Percentiles rank a stretch among this genome's conserved stretches.
Evolutionary conservation across 768 basidiomycete genomes (phyloP).

Genomic region (Rhizopogon rudus): DNA sequence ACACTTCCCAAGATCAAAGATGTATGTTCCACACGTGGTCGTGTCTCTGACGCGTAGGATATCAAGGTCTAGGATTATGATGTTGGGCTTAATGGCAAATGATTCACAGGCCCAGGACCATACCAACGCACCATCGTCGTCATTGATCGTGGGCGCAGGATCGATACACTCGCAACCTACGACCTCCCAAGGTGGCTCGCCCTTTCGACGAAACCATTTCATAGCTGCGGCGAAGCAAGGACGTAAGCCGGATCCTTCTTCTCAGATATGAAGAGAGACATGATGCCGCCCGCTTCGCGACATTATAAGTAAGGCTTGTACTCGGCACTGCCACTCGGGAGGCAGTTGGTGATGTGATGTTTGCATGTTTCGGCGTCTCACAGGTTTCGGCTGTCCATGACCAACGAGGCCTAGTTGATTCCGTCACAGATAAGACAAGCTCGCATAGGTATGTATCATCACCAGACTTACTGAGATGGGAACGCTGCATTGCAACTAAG

Average conservation of each 20-base stretch:
- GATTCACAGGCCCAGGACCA: neutral
- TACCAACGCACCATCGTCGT: slow-evolving; percentile 44
- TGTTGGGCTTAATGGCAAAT: neutral
- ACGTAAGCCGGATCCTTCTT: neutral
- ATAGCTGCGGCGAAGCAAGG: slow-evolving; percentile 13
- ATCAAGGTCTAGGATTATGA: slow-evolving; percentile 45
- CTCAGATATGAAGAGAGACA: slow-evolving; percentile 1
- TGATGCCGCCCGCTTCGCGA: slow-evolving; percentile 11
- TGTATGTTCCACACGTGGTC: slow-evolving; percentile 56
- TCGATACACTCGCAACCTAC: slow-evolving; percentile 61
- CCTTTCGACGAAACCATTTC: slow-evolving; percentile 45
- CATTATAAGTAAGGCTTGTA: slow-evolving; percentile 8
- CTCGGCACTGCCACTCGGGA: slow-evolving; percentile 18
- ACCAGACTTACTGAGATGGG: neutral
- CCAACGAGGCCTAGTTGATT: neutral
- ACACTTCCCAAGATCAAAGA: slow-evolving; percentile 51
- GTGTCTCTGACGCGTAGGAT: slow-evolving; percentile 47
- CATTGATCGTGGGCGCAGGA: slow-evolving; percentile 60
- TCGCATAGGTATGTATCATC: neutral
- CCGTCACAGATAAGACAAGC: neutral
- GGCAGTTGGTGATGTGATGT: neutral
- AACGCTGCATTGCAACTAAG: neutral
- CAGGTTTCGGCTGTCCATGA: no score
- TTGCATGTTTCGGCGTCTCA: no score
- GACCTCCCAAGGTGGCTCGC: slow-evolving; percentile 71